phyloP scores from a whole-genome alignment of 306 rosid species.

The Boehmeria nivea region DNA sequence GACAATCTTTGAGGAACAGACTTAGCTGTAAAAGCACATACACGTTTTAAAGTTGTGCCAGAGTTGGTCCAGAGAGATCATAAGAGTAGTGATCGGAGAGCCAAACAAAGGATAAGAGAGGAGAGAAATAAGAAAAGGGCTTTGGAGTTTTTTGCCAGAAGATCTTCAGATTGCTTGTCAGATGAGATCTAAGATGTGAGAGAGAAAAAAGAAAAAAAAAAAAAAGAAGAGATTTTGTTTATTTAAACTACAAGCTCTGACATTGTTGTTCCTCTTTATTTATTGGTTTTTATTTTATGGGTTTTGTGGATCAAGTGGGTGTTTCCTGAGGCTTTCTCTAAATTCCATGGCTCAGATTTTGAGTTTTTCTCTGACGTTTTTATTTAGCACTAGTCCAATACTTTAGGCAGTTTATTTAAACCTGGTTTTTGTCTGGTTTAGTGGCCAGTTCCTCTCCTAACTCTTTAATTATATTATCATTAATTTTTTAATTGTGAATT shows the following conservation, averaged over 20 bases:
- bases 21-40: conserved; percentile 79
- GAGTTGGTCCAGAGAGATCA: conserved; percentile 54
- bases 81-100: conserved; percentile 35
- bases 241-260: conserved; percentile 60
- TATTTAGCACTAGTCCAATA: too few relatives aligned
- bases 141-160: conserved; percentile 53
- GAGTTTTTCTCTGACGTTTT: too few relatives aligned
- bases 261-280: conserved; percentile 43
- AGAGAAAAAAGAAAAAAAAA: neutral
- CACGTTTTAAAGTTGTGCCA: conserved; percentile 39
- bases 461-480: neutral
- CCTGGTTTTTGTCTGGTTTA: conserved; percentile 19
- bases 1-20: conserved; percentile 53
- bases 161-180: conserved; percentile 54
- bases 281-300: conserved; percentile 25
- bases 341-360: conserved; percentile 55
- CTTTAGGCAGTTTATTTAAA: too few relatives aligned
- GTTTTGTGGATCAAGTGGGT: conserved; percentile 33
- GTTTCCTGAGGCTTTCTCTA: conserved; percentile 12
- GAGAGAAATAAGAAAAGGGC: conserved; percentile 46
- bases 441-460: neutral
- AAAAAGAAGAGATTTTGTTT: conserved; percentile 25
- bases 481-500: neutral
- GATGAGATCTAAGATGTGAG: conserved; percentile 57
- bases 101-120: conserved; percentile 49